Base-by-base conservation (phyloP, 371 early-diverging fungal genomes). In the Globomyces sp. region DNA sequence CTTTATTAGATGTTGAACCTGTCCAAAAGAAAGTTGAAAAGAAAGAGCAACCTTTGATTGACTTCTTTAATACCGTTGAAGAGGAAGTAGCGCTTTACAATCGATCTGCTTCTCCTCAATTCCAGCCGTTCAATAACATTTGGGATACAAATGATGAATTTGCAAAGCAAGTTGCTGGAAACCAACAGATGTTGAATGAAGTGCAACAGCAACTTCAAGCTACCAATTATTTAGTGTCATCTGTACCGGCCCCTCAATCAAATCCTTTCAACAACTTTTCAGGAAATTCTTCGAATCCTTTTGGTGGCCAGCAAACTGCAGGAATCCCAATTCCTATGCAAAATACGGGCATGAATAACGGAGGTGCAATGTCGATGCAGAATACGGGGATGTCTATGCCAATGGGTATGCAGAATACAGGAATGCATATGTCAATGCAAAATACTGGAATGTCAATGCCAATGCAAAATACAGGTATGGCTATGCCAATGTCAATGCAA, bases 31-130 rank as follows among this genome's bases (percentile, higher is more conserved):
- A 42, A 13, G 51, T 45, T 5, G 9, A 5, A 34, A 42, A 43
- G 37, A 62, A 60, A 34, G 68, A 68, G 11, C 71, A 52, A 3
- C 71, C 67, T 3, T 46, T 68, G 34, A 72, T 80, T 37, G 80
- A 80, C 70, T 77, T 80, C 57, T 80, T 80, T 62, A 62, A 74
- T 13, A 74, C 75, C 37, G 44, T 78, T 13, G 77, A 80, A 52
- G 67, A 69, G 24, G 68, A 76, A 45, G 46, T 75, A 36, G 44
- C 57, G 9, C 39, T 24, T 13, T 50, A 65, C 13, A 65, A 65
- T 39, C 4, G 52, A 41, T 40, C 60, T 10, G 43, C 34, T 39
- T 55, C 55, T 6, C 46, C 60, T 8, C 10, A 46, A 5, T 37
- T 43, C 5, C 51, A 37, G 34, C 49, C n/a, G 45, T 62, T 62